phyloP scores from a whole-genome alignment of 805 yeast species.

The Pichia cephalocereana region DNA sequence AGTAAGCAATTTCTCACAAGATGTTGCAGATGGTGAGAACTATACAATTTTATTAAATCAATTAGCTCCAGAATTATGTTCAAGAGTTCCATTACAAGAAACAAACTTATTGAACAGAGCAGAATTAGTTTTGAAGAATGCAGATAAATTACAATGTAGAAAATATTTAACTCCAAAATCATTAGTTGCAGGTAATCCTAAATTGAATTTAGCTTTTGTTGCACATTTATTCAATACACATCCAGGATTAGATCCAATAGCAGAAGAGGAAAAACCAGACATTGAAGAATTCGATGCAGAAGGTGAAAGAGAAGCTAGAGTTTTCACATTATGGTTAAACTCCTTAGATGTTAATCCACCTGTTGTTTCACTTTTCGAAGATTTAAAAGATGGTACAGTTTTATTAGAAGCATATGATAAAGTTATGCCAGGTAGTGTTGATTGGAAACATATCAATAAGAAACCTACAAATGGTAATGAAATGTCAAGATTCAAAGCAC shows the following conservation, averaged over 20 bases:
- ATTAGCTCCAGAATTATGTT: slow-evolving; percentile 75
- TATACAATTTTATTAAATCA: slow-evolving; percentile 86
- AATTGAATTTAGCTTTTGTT: slow-evolving; percentile 91
- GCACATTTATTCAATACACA: slow-evolving; percentile 94
- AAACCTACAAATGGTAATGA: slow-evolving; percentile 70
- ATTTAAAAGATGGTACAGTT: slow-evolving; percentile 84
- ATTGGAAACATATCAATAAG: slow-evolving; percentile 71
- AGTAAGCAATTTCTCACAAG: slow-evolving; percentile 78
- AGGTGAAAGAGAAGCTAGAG: slow-evolving; percentile 99
- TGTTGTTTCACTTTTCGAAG: slow-evolving; percentile 84
- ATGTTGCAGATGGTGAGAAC: slow-evolving; percentile 91
- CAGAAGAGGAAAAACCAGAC: slow-evolving; percentile 83
- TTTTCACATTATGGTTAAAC: slow-evolving; percentile 94
- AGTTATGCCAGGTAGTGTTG: slow-evolving; percentile 89
- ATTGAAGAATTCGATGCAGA: slow-evolving; percentile 98
- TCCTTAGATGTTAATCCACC: slow-evolving; percentile 95
- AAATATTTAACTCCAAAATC: slow-evolving; percentile 92
- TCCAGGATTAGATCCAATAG: slow-evolving; percentile 94
- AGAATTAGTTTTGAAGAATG: slow-evolving; percentile 74
- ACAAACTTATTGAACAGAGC: slow-evolving; percentile 71
- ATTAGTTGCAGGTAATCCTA: slow-evolving; percentile 92
- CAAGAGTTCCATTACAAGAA: slow-evolving; percentile 74
- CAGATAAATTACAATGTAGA: slow-evolving; percentile 86
- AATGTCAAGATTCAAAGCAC: slow-evolving; percentile 82
- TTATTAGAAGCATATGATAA: slow-evolving; percentile 90